These are phyloP conservation scores for Globisporangium lucens DNA, from an alignment of 352 stramenopile genomes.

Conservation along the genomic window DNA sequence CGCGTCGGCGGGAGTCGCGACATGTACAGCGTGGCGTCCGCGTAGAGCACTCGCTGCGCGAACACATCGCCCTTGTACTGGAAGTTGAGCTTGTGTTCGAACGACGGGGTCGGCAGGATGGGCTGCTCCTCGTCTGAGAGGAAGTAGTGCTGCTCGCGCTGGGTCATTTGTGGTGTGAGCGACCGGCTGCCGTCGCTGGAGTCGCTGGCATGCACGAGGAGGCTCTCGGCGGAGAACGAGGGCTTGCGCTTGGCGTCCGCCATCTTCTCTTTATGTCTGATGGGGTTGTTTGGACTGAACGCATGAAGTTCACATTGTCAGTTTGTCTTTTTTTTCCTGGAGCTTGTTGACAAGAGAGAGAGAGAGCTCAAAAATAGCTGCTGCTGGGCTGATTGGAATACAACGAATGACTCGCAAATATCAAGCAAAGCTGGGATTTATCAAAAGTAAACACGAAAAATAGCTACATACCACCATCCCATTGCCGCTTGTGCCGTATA, in stretches of 20 bases:
- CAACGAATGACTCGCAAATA: neutral
- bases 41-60: conserved; percentile 67
- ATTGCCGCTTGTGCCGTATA: neutral
- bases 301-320: neutral
- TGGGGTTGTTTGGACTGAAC: neutral
- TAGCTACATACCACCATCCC: conserved; percentile 7
- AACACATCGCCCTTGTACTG: conserved; percentile 74
- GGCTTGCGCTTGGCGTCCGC: conserved; percentile 8
- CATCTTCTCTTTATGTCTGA: neutral
- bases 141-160: conserved; percentile 27
- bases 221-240: neutral
- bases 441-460: neutral
- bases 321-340: neutral
- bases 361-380: conserved; percentile 7
- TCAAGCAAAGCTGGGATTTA: neutral
- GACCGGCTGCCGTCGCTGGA: neutral
- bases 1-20: conserved; percentile 55
- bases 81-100: conserved; percentile 49
- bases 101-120: conserved; percentile 15
- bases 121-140: conserved; percentile 15
- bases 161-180: conserved; percentile 3
- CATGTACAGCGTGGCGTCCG: conserved; percentile 66
- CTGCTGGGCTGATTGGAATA: neutral
- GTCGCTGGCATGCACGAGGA: conserved; percentile 5
- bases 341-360: neutral